A percentile compares a stretch with the other conserved stretches of the same genome.
Conservation (phyloP, 495 filamentous ascomycete genomes). For the Chaetomidium leptoderma region DNA sequence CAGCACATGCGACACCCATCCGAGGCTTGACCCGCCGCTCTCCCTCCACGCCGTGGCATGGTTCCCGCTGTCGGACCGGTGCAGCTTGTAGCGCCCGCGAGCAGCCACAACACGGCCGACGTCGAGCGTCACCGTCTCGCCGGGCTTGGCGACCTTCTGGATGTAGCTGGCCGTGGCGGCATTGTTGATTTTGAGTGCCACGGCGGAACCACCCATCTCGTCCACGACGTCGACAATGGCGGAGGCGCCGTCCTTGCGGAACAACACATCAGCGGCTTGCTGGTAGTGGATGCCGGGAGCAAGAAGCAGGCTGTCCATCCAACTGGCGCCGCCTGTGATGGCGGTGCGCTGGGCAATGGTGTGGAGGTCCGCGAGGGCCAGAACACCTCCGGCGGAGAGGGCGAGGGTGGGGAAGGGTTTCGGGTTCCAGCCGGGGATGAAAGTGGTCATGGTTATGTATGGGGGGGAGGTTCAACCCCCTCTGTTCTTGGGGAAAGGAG, state of each 20-base stretch:
- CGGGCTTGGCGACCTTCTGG: constrained; percentile 42
- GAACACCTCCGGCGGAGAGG: constrained; percentile 48
- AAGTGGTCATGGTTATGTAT: constrained; percentile 1
- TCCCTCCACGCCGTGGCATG: constrained; percentile 33
- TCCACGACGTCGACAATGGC: constrained; percentile 31
- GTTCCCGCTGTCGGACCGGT: constrained; percentile 21
- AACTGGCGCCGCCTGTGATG: constrained; percentile 48
- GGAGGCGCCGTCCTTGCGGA: constrained; percentile 20
- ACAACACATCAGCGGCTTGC: constrained; percentile 50
- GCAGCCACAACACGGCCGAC: constrained; percentile 34
- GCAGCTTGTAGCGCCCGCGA: constrained; percentile 19
- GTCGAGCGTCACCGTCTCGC: constrained; percentile 44
- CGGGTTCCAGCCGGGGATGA: constrained; percentile 33
- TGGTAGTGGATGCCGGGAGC: constrained; percentile 59
- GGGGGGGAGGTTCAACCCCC: neutral
- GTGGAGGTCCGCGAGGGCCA: constrained; percentile 55
- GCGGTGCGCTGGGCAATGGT: constrained; percentile 52
- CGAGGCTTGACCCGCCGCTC: constrained; percentile 28
- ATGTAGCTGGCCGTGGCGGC: constrained; percentile 51
- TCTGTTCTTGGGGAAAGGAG: neutral
- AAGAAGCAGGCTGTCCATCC: constrained; percentile 52
- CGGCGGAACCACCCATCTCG: constrained; percentile 30
- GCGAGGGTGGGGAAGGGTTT: constrained; percentile 36
- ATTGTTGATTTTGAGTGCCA: constrained; percentile 49
- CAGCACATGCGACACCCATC: constrained; percentile 41